phyloP scores from a whole-genome alignment of 2,329 filamentous ascomycete genomes.

The Calonectria honghensis region DNA sequence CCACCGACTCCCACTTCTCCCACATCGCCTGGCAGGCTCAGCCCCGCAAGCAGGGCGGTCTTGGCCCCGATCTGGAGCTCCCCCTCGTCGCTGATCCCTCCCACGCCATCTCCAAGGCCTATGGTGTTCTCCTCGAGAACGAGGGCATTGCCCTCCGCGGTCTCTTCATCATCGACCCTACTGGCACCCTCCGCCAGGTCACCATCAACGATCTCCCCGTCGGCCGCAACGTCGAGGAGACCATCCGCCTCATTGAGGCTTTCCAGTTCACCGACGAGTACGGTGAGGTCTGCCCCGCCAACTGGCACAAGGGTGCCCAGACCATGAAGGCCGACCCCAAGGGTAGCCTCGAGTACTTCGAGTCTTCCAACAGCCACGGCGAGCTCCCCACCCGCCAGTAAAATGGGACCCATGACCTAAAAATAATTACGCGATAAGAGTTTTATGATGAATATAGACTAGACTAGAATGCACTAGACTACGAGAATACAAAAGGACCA shows the following conservation, averaged over 20 bases:
- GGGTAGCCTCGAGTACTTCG: conserved; percentile 70
- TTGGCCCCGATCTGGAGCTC: conserved; percentile 75
- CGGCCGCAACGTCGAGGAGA: conserved; percentile 79
- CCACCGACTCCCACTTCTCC: conserved; percentile 76
- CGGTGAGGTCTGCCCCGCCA: conserved; percentile 81
- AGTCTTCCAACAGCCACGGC: conserved; percentile 33
- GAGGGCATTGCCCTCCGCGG: conserved; percentile 78
- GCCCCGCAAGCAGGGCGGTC: conserved; percentile 76
- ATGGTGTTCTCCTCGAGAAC: conserved; percentile 79
- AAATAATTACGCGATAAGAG: conserved; percentile 10
- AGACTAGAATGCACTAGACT: conserved; percentile 17
- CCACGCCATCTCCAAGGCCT: conserved; percentile 75
- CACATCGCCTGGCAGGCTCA: conserved; percentile 75
- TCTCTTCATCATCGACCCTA: conserved; percentile 80
- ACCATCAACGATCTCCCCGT: conserved; percentile 80
- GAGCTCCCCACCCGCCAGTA: conserved; percentile 26
- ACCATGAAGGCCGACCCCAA: conserved; percentile 72
- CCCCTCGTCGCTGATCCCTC: conserved; percentile 78
- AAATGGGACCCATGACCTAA: background rate
- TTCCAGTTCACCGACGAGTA: conserved; percentile 91
- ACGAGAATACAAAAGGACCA: conserved; percentile 16
- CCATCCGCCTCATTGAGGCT: conserved; percentile 79
- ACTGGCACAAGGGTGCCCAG: conserved; percentile 68
- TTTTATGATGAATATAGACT: conserved; percentile 17
- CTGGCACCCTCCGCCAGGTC: conserved; percentile 76